Percentiles rank a stretch among this genome's conserved stretches.
Evolutionary conservation across 371 early-diverging fungal species (phyloP).

Genomic region (Mortierella sp.): DNA sequence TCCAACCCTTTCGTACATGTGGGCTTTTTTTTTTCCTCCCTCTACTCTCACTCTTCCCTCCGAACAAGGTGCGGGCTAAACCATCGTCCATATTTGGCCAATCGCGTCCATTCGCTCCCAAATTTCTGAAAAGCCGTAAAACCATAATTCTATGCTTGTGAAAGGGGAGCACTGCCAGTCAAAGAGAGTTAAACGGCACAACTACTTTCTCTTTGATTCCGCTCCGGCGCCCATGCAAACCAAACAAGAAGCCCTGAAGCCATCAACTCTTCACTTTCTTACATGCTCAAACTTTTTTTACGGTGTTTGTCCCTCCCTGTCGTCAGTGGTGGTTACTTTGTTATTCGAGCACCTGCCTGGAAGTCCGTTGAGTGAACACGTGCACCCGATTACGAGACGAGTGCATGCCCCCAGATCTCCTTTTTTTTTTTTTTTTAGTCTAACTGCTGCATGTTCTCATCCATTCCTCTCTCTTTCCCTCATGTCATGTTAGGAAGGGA

Average conservation of each 20-base stretch:
- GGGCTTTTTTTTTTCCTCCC: background rate
- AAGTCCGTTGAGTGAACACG: background rate
- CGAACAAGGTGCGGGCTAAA: background rate
- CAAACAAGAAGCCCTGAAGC: no score
- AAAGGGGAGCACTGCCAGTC: background rate
- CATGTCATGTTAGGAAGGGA: no score
- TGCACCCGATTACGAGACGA: background rate
- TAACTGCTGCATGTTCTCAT: background rate
- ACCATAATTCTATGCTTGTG: background rate
- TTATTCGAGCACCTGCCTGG: no score
- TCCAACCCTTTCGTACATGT: constrained; percentile 3
- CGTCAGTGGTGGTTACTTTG: background rate
- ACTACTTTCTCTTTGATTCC: no score
- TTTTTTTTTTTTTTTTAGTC: background rate
- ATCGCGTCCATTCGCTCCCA: background rate
- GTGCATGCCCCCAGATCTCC: background rate
- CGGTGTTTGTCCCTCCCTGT: background rate
- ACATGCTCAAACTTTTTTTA: background rate
- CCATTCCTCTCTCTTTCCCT: background rate
- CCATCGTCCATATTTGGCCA: constrained; percentile 4
- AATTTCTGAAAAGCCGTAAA: no score
- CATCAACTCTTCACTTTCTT: background rate
- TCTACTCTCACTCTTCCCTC: background rate
- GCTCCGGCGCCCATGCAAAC: no score
- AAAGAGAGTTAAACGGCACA: no score